Conservation (phyloP, 768 basidiomycete species). For the Xerocomellus dryophilus region DNA sequence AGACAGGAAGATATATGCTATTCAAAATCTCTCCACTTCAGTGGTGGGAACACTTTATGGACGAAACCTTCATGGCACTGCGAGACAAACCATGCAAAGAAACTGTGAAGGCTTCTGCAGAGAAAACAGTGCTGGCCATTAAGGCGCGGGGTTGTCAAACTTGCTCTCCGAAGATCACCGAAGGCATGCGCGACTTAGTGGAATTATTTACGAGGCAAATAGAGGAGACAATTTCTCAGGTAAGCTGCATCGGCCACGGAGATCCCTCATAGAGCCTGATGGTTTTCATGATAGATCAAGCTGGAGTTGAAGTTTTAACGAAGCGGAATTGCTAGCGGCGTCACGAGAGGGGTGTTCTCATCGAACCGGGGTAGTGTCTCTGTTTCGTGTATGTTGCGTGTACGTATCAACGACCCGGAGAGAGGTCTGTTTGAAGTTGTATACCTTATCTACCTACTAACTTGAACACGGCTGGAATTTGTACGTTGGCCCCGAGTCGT, state of each 20-base stretch:
- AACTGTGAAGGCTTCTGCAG: background rate
- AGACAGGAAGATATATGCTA: background rate
- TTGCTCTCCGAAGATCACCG: background rate
- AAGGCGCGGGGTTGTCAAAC: background rate
- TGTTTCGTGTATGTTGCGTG: background rate
- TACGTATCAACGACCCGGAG: no score
- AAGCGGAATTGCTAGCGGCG: background rate
- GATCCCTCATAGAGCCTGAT: background rate
- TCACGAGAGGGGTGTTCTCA: background rate
- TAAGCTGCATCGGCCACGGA: background rate
- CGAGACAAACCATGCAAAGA: background rate
- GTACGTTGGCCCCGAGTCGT: no score
- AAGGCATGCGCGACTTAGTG: no score
- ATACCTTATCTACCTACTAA: no score
- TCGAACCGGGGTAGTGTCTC: background rate
- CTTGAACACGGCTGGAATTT: no score
- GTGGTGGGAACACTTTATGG: background rate
- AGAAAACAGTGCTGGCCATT: background rate
- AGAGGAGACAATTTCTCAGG: conserved; percentile 10
- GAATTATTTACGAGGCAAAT: conserved; percentile 1
- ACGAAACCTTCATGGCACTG: background rate
- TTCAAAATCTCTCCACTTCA: background rate
- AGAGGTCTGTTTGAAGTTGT: no score
- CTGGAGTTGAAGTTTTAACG: conserved; percentile 2
- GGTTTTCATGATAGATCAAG: conserved; percentile 3